Evolutionary conservation across 2,329 filamentous ascomycete genomes (phyloP), one percentile per base, ranked within the genome.

Genomic region (Penicillium brasilianum): DNA sequence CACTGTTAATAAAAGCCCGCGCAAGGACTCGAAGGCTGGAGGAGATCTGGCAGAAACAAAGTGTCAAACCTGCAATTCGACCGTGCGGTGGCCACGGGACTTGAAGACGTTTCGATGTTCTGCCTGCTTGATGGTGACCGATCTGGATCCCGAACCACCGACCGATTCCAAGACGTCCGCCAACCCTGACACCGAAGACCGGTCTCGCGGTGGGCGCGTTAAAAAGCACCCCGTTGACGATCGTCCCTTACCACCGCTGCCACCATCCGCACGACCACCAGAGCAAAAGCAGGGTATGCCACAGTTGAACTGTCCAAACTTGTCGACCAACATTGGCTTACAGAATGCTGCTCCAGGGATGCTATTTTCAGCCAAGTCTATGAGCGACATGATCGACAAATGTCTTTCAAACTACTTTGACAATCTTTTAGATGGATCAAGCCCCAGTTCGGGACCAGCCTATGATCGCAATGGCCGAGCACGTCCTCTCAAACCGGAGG

Each of bases 21-120:
- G 78, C 69, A 75, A 81, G 69, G 72, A 71, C 57, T 50, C 64
- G 25, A 70, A 69, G 41, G 64, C 72, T 57, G 74, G 77, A n/a
- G 72, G 79, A 20, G 87, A 91, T 67, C 86, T 89, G 70, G 81
- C 83, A 30, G 88, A 87, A 34, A 90, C 91, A 22, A 88, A 87
- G 69, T 97, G 93, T 74, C 93, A 94, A 86, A 93, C 92, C 36
- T 97, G 93, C 76, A 90, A 89, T 69, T 90, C 90, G 57, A 86
- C 88, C 58, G 89, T 96, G 66, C 85, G 90, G 59, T 96, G 92
- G 89, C 92, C 92, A 1, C 86, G 84, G 63, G 86, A 89, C 56
- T 78, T 93, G 63, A 85, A 85, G 37, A 85, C 89, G 39, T 96
- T 95, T 76, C 86, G 92, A 68, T 97, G 93, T 76, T 90, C 90